These are phyloP conservation scores for Metschnikowia hibisci DNA, from an alignment of 805 yeast genomes.

Conservation along the genomic window DNA sequence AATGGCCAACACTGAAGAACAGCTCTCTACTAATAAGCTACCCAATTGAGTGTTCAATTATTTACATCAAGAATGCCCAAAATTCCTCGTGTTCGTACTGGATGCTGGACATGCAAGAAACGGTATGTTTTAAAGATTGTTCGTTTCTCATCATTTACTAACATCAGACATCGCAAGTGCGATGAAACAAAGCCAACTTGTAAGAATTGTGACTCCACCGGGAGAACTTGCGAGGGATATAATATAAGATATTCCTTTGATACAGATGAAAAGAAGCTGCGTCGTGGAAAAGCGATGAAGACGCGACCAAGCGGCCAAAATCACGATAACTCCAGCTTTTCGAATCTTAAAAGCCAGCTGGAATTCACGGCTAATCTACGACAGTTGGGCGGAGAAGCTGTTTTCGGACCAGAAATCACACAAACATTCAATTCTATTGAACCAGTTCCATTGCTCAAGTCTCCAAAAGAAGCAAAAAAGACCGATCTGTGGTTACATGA, in stretches of 20 bases:
- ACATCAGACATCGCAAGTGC: constrained; percentile 48
- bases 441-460: neutral
- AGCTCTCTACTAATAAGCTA: neutral
- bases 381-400: too few species aligned
- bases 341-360: neutral
- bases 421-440: neutral
- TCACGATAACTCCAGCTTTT: neutral
- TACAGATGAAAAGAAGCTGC: constrained; percentile 20
- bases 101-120: constrained; percentile 56
- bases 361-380: too few species aligned
- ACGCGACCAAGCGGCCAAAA: neutral
- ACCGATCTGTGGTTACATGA: constrained; percentile 8
- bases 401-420: neutral
- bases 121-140: constrained; percentile 28
- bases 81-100: constrained; percentile 50
- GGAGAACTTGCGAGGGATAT: constrained; percentile 49
- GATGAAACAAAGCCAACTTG: constrained; percentile 54
- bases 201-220: constrained; percentile 42
- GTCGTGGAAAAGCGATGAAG: neutral
- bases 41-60: neutral
- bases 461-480: constrained; percentile 4
- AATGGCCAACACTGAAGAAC: too few species aligned
- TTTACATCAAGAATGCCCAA: constrained; percentile 24
- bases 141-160: constrained; percentile 5
- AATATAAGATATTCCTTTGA: constrained; percentile 46